phyloP scores from a whole-genome alignment of 1,284 basidiomycete species.

The Apiotrichum brassicae region DNA sequence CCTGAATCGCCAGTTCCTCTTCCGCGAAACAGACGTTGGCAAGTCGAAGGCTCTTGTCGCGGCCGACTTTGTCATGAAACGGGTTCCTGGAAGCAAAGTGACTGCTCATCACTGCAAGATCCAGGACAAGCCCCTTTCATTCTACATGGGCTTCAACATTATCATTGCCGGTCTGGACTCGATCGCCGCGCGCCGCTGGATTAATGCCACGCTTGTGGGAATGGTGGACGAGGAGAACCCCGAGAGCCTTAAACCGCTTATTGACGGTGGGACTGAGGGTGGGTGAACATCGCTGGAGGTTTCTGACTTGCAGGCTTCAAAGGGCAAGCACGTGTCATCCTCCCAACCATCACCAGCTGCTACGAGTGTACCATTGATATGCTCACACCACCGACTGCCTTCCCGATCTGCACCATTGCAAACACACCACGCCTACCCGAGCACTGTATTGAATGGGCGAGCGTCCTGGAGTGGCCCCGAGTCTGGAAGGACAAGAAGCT shows the following conservation, averaged over 20 bases:
- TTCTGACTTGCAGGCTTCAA: slow-evolving; percentile 70
- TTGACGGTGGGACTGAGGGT: slow-evolving; percentile 99
- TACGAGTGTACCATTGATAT: slow-evolving; percentile 99
- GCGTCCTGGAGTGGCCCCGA: slow-evolving; percentile 96
- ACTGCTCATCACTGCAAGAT: slow-evolving; percentile 98
- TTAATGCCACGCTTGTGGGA: slow-evolving; percentile 93
- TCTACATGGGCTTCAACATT: slow-evolving; percentile 94
- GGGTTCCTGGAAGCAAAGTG: slow-evolving; percentile 87
- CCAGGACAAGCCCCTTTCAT: slow-evolving; percentile 93
- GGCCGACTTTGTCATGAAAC: slow-evolving; percentile 89
- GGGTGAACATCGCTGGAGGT: slow-evolving; percentile 6
- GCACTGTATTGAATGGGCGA: slow-evolving; percentile 99
- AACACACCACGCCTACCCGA: slow-evolving; percentile 97
- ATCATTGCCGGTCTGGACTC: slow-evolving; percentile 98
- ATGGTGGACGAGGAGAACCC: slow-evolving; percentile 85
- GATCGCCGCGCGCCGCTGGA: slow-evolving; percentile 94
- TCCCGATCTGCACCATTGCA: slow-evolving; percentile 98
- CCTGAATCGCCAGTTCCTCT: slow-evolving; percentile 95
- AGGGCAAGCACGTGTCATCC: slow-evolving; percentile 94
- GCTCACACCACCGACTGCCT: slow-evolving; percentile 94
- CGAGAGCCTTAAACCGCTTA: slow-evolving; percentile 93
- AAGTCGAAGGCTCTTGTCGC: slow-evolving; percentile 89
- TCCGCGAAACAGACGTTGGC: slow-evolving; percentile 79
- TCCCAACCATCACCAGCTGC: slow-evolving; percentile 91
- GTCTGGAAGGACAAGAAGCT: slow-evolving; percentile 87